Evolutionary conservation across 768 basidiomycete species (phyloP).

Genomic region (Sistotremastrum suecicum): DNA sequence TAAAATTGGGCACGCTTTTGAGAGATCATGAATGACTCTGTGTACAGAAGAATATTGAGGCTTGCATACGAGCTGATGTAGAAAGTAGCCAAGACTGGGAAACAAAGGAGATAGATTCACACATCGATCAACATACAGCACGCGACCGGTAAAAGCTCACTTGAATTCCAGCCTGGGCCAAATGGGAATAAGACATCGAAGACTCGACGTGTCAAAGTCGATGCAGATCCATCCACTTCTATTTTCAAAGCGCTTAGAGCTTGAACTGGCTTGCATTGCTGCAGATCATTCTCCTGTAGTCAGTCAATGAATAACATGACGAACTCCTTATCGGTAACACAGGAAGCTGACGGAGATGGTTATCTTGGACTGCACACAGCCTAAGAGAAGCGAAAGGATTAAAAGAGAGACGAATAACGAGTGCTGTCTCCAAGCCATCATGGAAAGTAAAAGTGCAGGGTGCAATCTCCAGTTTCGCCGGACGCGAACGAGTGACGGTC

Average conservation of each 20-base stretch:
- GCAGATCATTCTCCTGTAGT: slow-evolving; percentile 29
- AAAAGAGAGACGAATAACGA: neutral
- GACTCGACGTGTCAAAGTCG: slow-evolving; percentile 64
- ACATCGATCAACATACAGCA: neutral
- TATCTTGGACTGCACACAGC: neutral
- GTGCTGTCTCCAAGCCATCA: neutral
- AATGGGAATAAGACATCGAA: slow-evolving; percentile 82
- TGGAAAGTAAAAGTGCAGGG: neutral
- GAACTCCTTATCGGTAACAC: neutral
- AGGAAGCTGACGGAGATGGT: neutral
- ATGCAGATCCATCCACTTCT: slow-evolving; percentile 46
- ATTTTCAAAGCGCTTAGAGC: slow-evolving; percentile 45
- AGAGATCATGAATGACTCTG: slow-evolving; percentile 7
- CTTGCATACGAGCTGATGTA: slow-evolving; percentile 85
- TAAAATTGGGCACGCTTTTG: slow-evolving; percentile 79
- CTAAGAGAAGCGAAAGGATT: neutral
- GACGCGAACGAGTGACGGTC: neutral
- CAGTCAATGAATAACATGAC: neutral
- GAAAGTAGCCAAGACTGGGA: slow-evolving; percentile 71
- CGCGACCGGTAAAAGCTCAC: slow-evolving; percentile 16
- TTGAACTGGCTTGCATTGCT: slow-evolving; percentile 25
- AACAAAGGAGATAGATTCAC: slow-evolving; percentile 6
- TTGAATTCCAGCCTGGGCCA: slow-evolving; percentile 78
- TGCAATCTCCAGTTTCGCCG: neutral
- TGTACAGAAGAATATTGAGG: slow-evolving; percentile 2